phyloP scores from a whole-genome alignment of 2,329 filamentous ascomycete species.

The Parastagonospora nodorum region DNA sequence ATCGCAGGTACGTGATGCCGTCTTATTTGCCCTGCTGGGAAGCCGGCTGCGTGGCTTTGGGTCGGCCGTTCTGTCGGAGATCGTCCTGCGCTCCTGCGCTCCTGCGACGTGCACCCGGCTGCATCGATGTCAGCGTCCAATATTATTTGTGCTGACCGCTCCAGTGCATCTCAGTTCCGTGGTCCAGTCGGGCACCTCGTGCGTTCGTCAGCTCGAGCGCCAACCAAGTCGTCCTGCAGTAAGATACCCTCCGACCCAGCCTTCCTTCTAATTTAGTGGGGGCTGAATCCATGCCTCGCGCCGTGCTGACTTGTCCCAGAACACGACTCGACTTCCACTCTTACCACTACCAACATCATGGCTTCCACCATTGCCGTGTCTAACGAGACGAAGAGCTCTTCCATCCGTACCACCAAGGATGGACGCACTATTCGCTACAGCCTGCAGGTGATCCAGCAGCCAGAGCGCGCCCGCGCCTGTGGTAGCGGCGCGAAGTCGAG shows the following conservation, averaged over 20 bases:
- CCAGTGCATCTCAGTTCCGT: constrained; percentile 18
- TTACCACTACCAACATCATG: constrained; percentile 53
- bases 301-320: constrained; percentile 18
- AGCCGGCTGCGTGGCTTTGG: constrained; percentile 17
- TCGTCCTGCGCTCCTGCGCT: no score
- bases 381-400: constrained; percentile 61
- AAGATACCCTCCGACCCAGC: constrained; percentile 8
- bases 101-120: constrained; percentile 16
- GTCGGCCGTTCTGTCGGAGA: neutral
- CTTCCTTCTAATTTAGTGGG: constrained; percentile 5
- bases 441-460: constrained; percentile 88
- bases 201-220: constrained; percentile 3
- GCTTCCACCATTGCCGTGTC: constrained; percentile 55
- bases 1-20: constrained; percentile 11
- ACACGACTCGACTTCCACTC: constrained; percentile 4
- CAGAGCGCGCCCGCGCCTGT: constrained; percentile 90
- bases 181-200: constrained; percentile 16
- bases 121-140: constrained; percentile 4
- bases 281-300: constrained; percentile 13
- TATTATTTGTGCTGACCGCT: constrained; percentile 10
- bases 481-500: constrained; percentile 86
- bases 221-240: neutral
- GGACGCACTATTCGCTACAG: constrained; percentile 80
- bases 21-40: constrained; percentile 6
- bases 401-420: constrained; percentile 69